Evolutionary conservation across 352 stramenopile genomes (phyloP).

Genomic region (Phytophthora sojae): DNA sequence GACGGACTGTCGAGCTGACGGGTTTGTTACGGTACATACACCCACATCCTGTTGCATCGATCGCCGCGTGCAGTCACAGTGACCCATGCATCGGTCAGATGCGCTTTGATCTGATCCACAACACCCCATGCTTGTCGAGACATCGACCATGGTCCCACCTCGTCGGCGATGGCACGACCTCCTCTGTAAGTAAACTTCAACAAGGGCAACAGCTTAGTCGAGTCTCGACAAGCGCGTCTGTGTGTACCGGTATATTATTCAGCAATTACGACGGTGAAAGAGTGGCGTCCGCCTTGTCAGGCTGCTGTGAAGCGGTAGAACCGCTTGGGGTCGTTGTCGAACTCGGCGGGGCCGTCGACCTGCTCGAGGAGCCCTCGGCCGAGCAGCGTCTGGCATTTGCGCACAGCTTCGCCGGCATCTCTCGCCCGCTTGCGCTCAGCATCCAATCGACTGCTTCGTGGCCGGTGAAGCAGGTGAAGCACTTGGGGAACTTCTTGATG

Average conservation of each 20-base stretch:
- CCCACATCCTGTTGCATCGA: not conserved
- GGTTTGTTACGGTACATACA: not conserved
- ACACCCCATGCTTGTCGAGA: slow-evolving; percentile 4
- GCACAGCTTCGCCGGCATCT: slow-evolving; percentile 64
- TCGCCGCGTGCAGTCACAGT: slow-evolving; percentile 5
- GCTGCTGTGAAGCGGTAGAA: slow-evolving; percentile 72
- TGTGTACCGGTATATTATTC: not conserved
- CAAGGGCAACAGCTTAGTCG: slow-evolving; percentile 6
- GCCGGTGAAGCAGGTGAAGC: slow-evolving; percentile 79
- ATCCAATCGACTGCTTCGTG: slow-evolving; percentile 80
- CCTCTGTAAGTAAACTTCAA: slow-evolving; percentile 12
- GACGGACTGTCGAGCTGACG: too few relatives aligned
- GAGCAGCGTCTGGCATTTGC: slow-evolving; percentile 71
- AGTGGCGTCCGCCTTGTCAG: too few relatives aligned
- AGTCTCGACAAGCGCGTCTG: not conserved
- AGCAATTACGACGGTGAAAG: not conserved
- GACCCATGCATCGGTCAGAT: not conserved
- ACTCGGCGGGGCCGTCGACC: slow-evolving; percentile 73
- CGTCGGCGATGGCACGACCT: slow-evolving; percentile 17
- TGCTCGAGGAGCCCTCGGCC: slow-evolving; percentile 63
- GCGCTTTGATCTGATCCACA: not conserved
- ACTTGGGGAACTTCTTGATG: slow-evolving; percentile 78
- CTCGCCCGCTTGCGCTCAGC: slow-evolving; percentile 76
- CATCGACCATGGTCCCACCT: slow-evolving; percentile 17
- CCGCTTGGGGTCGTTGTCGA: slow-evolving; percentile 67